Percentiles rank a stretch among this genome's conserved stretches.
phyloP scores from a whole-genome alignment of 306 rosid genomes.

The Prunus mongolica region DNA sequence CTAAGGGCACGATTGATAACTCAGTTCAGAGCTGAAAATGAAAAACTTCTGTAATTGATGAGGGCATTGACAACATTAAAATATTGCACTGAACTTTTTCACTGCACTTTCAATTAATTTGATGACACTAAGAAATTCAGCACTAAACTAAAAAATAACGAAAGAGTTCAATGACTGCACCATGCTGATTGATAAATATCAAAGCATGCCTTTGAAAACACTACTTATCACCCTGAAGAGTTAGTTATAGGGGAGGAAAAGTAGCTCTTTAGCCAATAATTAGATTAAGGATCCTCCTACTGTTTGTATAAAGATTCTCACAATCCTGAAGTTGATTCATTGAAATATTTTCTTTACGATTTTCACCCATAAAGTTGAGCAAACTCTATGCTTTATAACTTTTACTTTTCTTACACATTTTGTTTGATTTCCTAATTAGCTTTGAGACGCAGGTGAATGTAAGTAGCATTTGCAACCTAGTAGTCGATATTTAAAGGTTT shows the following conservation, averaged over 20 bases:
- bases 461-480: neutral
- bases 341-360: neutral
- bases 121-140: too few species aligned
- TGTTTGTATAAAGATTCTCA: neutral
- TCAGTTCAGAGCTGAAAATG: too few species aligned
- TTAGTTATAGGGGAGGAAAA: neutral
- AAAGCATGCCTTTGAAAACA: neutral
- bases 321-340: neutral
- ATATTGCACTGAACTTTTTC: too few species aligned
- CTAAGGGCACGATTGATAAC: neutral
- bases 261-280: neutral
- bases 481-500: neutral
- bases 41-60: too few species aligned
- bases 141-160: too few species aligned
- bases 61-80: neutral
- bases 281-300: neutral
- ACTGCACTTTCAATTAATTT: too few species aligned
- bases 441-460: neutral
- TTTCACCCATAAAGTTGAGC: neutral
- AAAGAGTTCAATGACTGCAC: too few species aligned
- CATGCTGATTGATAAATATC: too few species aligned
- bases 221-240: neutral
- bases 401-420: neutral
- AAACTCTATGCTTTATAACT: neutral
- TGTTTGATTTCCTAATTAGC: neutral